These are phyloP conservation scores for Jacaranda copaia DNA, from an alignment of 257 asterid genomes.

Conservation along the genomic window DNA sequence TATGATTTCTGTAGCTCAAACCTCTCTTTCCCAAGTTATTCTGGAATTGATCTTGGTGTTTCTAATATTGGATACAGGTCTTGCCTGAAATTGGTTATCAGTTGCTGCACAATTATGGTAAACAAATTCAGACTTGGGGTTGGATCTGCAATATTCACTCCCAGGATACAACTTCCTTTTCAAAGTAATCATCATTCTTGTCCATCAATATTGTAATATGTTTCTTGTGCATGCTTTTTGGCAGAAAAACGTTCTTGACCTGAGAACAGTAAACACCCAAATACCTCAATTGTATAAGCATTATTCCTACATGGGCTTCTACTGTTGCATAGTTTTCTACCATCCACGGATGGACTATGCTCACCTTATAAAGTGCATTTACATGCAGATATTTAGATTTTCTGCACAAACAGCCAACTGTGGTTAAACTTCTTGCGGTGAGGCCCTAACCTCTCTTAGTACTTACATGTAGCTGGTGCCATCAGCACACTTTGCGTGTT, in stretches of 20 bases:
- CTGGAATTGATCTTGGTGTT: conserved; percentile 33
- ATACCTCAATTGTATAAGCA: conserved; percentile 7
- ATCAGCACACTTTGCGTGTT: conserved; percentile 12
- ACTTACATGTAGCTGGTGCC: conserved; percentile 24
- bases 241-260: conserved; percentile 16
- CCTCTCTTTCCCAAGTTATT: conserved; percentile 28
- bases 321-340: conserved; percentile 27
- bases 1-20: conserved; percentile 30
- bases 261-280: conserved; percentile 4
- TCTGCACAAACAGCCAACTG: conserved; percentile 71
- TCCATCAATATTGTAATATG: conserved; percentile 22
- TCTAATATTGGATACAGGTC: conserved; percentile 53
- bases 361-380: conserved; percentile 31
- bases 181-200: conserved; percentile 55
- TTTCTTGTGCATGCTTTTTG: conserved; percentile 24
- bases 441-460: conserved; percentile 35
- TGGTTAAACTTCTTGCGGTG: conserved; percentile 85
- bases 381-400: conserved; percentile 74
- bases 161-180: conserved; percentile 68
- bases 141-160: conserved; percentile 87
- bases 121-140: conserved; percentile 86
- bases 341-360: conserved; percentile 15
- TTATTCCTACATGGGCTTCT: conserved; percentile 28
- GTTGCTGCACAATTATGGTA: conserved; percentile 81
- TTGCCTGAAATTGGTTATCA: conserved; percentile 93